Conservation (phyloP, 2,329 filamentous ascomycete genomes). For the Colletotrichum cuscutae region DNA sequence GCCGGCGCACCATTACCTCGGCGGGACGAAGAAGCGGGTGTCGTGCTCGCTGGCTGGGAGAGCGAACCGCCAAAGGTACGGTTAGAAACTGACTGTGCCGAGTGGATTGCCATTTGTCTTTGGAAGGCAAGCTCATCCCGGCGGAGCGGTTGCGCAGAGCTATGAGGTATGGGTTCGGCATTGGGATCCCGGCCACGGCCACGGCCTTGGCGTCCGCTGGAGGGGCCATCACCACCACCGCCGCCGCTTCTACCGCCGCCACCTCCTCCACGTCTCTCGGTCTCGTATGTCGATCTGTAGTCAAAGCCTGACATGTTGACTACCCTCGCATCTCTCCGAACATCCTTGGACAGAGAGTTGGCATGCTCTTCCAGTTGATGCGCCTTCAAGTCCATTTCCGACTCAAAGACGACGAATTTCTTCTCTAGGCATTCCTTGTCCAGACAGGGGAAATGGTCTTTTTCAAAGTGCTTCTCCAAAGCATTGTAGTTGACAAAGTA, state of each 20-base stretch:
- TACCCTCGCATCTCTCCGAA: conserved; percentile 81
- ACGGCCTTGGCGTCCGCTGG: conserved; percentile 48
- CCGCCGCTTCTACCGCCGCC: conserved; percentile 54
- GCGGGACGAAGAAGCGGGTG: conserved; percentile 40
- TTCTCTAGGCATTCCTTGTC: conserved; percentile 93
- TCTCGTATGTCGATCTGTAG: conserved; percentile 77
- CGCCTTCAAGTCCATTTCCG: conserved; percentile 93
- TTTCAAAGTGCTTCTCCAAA: conserved; percentile 86
- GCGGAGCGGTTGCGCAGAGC: conserved; percentile 82
- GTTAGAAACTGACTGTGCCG: conserved; percentile 80
- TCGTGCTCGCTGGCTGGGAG: conserved; percentile 60
- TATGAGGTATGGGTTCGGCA: conserved; percentile 79
- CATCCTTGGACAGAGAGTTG: conserved; percentile 82
- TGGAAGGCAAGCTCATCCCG: conserved; percentile 93
- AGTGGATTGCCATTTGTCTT: conserved; percentile 90
- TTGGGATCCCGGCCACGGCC: conserved; percentile 87
- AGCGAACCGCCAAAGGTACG: conserved; percentile 89
- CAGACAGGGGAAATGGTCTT: conserved; percentile 86
- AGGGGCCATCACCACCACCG: conserved; percentile 50
- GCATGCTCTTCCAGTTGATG: conserved; percentile 90
- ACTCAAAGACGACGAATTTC: conserved; percentile 97
- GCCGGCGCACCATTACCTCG: conserved; percentile 30
- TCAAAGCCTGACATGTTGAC: conserved; percentile 93
- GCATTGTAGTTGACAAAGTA: conserved; percentile 92
- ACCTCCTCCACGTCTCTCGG: conserved; percentile 64